Base-by-base conservation (phyloP, 2,329 filamentous ascomycete species). In the Ceratocystis cacaofunesta region DNA sequence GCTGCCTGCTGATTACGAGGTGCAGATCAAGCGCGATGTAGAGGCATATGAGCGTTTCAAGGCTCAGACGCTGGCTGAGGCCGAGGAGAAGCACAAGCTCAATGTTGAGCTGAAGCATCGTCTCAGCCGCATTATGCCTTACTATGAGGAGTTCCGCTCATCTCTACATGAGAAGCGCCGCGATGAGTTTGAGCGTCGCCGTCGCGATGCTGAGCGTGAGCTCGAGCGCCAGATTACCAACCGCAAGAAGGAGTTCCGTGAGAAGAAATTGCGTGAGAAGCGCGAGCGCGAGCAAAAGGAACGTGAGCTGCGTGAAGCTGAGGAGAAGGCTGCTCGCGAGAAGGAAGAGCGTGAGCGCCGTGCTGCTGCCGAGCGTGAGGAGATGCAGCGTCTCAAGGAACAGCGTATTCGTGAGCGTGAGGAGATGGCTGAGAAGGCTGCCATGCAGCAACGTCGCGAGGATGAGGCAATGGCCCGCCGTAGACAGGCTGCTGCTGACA, bases 121-220 rank as follows among this genome's bases (percentile, higher is more conserved):
- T 73, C 85, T 99, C 63, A 87, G 83, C 72, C 85, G 92, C 68
- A 82, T 99, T 65, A 87, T 97, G 69, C 83, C 86, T n/a, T 76
- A 81, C 64, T 99, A 96, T 77, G 90, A 94, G 75, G 78, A 79
- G 8, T 97, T 96, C 83, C 86, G 89, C 72, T 81, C 86, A 70
- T 85, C 86, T 61, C 85, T 99, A 64, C 89, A 89, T 68, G 87
- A 94, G 75, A 87, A 90, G 73, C 89, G 92, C 71, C 90, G 90
- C 73, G 89, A 95, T 71, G 91, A 97, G 76, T 99, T 97, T 71
- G 94, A 97, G 82, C 92, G 89, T 79, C 89, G 92, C 69, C 89
- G 89, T 73, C 91, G 88, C 75, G 87, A 90, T 72, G 94, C 94
- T 41, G 91, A 97, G 80, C 86, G 88, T 69, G 94, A 99, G 74